Evolutionary conservation across 2,329 filamentous ascomycete genomes (phyloP).

Genomic region (Pyrenochaeta sp.): DNA sequence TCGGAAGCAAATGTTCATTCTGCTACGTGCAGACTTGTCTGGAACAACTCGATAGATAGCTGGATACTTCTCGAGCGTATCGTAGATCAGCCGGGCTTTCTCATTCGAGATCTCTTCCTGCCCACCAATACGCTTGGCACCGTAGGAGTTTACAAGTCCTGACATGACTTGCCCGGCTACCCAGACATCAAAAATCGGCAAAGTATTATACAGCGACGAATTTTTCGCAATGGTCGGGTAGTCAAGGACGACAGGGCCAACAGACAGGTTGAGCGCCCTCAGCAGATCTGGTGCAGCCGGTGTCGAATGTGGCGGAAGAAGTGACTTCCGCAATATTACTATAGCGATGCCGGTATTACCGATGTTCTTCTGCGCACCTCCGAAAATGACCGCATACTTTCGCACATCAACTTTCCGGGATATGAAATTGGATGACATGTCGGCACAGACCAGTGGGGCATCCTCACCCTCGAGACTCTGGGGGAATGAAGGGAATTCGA

Average conservation of each 20-base stretch:
- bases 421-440: slow-evolving; percentile 96
- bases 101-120: slow-evolving; percentile 77
- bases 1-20: slow-evolving; percentile 97
- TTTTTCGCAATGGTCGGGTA: slow-evolving; percentile 90
- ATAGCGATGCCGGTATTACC: slow-evolving; percentile 87
- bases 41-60: slow-evolving; percentile 82
- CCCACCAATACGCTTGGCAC: slow-evolving; percentile 73
- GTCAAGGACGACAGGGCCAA: slow-evolving; percentile 80
- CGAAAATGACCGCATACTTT: slow-evolving; percentile 87
- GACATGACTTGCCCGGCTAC: slow-evolving; percentile 89
- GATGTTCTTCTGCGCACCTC: slow-evolving; percentile 92
- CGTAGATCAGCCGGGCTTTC: slow-evolving; percentile 82
- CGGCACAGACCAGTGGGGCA: slow-evolving; percentile 79
- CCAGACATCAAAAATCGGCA: slow-evolving; percentile 94
- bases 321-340: slow-evolving; percentile 80
- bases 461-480: slow-evolving; percentile 70
- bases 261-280: slow-evolving; percentile 76
- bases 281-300: slow-evolving; percentile 73
- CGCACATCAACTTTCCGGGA: slow-evolving; percentile 77
- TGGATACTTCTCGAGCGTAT: slow-evolving; percentile 75
- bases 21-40: slow-evolving; percentile 75
- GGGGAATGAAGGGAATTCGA: slow-evolving; percentile 84
- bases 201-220: slow-evolving; percentile 94
- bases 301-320: slow-evolving; percentile 70
- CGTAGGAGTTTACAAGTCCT: slow-evolving; percentile 71